Evolutionary conservation across 140 eudicot genomes (phyloP), one percentile per base, ranked within the genome.

Genomic region (Ambrosia hybrid): DNA sequence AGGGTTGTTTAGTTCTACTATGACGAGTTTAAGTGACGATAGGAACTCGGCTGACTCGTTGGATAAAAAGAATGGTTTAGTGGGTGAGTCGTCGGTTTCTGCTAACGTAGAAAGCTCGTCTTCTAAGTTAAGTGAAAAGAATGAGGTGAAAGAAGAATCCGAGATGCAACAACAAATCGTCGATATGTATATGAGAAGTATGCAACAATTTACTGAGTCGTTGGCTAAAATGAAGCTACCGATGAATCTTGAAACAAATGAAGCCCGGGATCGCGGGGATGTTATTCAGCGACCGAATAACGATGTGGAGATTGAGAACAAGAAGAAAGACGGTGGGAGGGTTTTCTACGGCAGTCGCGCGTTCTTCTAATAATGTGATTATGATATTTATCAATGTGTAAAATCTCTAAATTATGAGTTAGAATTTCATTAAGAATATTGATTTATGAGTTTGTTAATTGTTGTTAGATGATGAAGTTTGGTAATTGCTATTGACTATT

Each of bases 341-440:
- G 95, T 92, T 57, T 92, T 86, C 76, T 92, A 92, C 30, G 98
- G 98, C 21, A 86, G 98, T 60, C 78, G 98, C 8, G 98, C 98
- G 2, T 92, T 92, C 82, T 92, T 89, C 82, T 91, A 71, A 79
- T 62, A 33, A 61, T 12, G 51, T 26, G 61, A 43, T 16, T 45
- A 41, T 51, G 65, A 41, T 17, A 36, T 14, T 2, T 8, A 17
- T 68, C 3, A 5, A 78, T 71, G 9, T 71, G 39, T 63, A 48
- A 13, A 34, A 78, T 10, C 46, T 53, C 15, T 63, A 71, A 63
- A 39, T 71, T 72, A 72, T 72, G 55, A 76, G 62, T 68, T 68
- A 11, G 3, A 30, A 3, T 9, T 56, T 33, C 9, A 15, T 51
- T 7, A 48, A 57, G 52, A 34, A n/a, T 53, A 21, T 60, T 61